phyloP scores from a whole-genome alignment of 768 basidiomycete genomes.

The Suillus plorans region DNA sequence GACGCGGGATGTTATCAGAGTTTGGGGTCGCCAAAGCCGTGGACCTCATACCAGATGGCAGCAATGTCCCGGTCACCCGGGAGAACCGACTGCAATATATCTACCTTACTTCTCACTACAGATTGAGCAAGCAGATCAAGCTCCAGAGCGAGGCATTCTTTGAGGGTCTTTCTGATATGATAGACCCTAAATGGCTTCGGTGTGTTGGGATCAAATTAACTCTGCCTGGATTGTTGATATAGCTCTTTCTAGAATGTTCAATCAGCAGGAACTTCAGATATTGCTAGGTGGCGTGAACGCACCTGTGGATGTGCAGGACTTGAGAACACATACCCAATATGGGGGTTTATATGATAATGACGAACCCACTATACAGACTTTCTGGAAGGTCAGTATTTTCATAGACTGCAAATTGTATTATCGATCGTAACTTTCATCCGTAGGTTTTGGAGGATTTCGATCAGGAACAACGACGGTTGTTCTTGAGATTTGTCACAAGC shows the following conservation, averaged over 20 bases:
- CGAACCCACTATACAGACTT: constrained; percentile 68
- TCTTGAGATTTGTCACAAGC: constrained; percentile 91
- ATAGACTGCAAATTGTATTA: constrained; percentile 6
- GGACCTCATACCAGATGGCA: constrained; percentile 81
- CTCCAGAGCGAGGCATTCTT: constrained; percentile 85
- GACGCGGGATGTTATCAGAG: constrained; percentile 45
- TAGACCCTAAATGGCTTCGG: constrained; percentile 88
- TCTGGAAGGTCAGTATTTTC: constrained; percentile 69
- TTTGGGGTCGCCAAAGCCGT: constrained; percentile 76
- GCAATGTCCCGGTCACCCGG: constrained; percentile 79
- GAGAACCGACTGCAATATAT: constrained; percentile 93
- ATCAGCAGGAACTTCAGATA: constrained; percentile 93
- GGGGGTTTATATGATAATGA: constrained; percentile 76
- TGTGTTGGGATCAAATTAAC: constrained; percentile 24
- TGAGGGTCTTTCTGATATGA: constrained; percentile 88
- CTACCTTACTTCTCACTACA: constrained; percentile 84
- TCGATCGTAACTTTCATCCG: not conserved
- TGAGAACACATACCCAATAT: constrained; percentile 75
- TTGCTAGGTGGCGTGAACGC: constrained; percentile 87
- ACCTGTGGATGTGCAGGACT: constrained; percentile 81
- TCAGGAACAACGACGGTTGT: constrained; percentile 72
- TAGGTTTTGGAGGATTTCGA: constrained; percentile 79
- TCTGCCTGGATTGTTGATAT: constrained; percentile 9
- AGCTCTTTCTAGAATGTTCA: constrained; percentile 75
- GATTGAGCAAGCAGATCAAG: constrained; percentile 86